Conservation (phyloP, 345 rosid species). For the Boechera stricta region DNA sequence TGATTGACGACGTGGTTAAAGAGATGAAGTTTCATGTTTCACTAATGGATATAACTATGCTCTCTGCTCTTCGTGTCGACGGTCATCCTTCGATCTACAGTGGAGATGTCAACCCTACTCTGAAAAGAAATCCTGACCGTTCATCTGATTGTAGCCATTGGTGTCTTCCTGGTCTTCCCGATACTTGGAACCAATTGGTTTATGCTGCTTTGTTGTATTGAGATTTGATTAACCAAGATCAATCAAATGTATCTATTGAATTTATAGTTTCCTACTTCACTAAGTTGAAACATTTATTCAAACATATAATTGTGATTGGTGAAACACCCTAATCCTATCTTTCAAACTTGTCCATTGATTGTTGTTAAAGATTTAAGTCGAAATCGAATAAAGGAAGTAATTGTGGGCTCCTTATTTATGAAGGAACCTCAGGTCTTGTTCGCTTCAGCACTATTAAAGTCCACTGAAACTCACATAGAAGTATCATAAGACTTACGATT, state of each 20-base stretch:
- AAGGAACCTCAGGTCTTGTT: too few relatives aligned
- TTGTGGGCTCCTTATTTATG: too few relatives aligned
- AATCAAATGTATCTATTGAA: constrained; percentile 38
- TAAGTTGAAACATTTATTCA: constrained; percentile 28
- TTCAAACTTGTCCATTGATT: background rate
- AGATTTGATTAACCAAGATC: constrained; percentile 24
- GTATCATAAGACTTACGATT: too few relatives aligned
- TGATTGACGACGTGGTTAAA: constrained; percentile 61
- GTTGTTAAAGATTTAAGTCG: background rate
- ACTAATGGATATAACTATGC: constrained; percentile 82
- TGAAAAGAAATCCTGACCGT: constrained; percentile 67
- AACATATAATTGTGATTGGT: constrained; percentile 31
- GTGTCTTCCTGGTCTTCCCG: constrained; percentile 99
- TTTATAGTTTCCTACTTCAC: constrained; percentile 14
- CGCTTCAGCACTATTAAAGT: too few relatives aligned
- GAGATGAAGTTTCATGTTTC: constrained; percentile 61
- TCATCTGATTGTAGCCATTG: constrained; percentile 99
- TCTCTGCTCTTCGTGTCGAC: constrained; percentile 84
- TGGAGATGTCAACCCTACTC: constrained; percentile 70
- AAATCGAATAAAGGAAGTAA: background rate
- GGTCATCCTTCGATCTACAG: constrained; percentile 95
- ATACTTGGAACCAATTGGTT: constrained; percentile 89
- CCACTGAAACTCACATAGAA: too few relatives aligned
- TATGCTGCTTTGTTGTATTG: constrained; percentile 66
- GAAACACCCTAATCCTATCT: background rate